A percentile compares a stretch with the other conserved stretches of the same genome.
phyloP scores from a whole-genome alignment of 495 filamentous ascomycete species.

The Opeltia flavorubescens region DNA sequence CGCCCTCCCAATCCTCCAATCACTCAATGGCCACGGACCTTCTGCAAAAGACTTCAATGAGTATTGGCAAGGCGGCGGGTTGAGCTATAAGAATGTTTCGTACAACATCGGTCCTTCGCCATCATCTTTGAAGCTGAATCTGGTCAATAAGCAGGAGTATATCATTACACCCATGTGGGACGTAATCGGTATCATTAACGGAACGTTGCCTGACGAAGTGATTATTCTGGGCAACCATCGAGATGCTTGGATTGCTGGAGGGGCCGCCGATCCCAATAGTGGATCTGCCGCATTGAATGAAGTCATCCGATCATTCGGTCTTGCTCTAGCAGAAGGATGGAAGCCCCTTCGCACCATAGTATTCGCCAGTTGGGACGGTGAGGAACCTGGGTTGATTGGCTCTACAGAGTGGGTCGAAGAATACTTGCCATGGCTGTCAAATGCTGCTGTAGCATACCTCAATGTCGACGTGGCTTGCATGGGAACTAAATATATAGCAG shows the following conservation, averaged over 20 bases:
- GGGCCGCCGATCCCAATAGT: slow-evolving; percentile 71
- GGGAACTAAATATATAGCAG: slow-evolving; percentile 16
- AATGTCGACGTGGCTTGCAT: slow-evolving; percentile 54
- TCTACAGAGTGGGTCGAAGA: slow-evolving; percentile 70
- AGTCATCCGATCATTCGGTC: slow-evolving; percentile 67
- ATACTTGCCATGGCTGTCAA: slow-evolving; percentile 68
- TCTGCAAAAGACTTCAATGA: slow-evolving; percentile 62
- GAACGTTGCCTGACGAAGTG: slow-evolving; percentile 74
- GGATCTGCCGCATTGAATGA: slow-evolving; percentile 86
- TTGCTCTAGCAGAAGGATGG: slow-evolving; percentile 65
- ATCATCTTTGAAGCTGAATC: slow-evolving; percentile 45
- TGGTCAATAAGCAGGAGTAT: slow-evolving; percentile 82
- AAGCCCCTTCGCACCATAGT: slow-evolving; percentile 71
- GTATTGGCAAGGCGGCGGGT: slow-evolving; percentile 57
- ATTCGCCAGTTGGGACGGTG: slow-evolving; percentile 64
- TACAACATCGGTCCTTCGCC: slow-evolving; percentile 34
- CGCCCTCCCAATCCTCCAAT: slow-evolving; percentile 69
- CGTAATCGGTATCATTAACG: slow-evolving; percentile 87
- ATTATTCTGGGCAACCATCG: slow-evolving; percentile 91
- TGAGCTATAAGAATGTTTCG: slow-evolving; percentile 75
- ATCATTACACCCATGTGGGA: slow-evolving; percentile 86
- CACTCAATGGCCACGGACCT: slow-evolving; percentile 78
- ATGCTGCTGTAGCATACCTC: slow-evolving; percentile 57
- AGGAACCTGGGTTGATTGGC: slow-evolving; percentile 60
- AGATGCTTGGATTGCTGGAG: slow-evolving; percentile 86